A percentile compares a stretch with the other conserved stretches of the same genome.
These are phyloP conservation scores for Phlebiopsis flavidoalba DNA, from an alignment of 768 basidiomycete genomes.

Conservation along the genomic window DNA sequence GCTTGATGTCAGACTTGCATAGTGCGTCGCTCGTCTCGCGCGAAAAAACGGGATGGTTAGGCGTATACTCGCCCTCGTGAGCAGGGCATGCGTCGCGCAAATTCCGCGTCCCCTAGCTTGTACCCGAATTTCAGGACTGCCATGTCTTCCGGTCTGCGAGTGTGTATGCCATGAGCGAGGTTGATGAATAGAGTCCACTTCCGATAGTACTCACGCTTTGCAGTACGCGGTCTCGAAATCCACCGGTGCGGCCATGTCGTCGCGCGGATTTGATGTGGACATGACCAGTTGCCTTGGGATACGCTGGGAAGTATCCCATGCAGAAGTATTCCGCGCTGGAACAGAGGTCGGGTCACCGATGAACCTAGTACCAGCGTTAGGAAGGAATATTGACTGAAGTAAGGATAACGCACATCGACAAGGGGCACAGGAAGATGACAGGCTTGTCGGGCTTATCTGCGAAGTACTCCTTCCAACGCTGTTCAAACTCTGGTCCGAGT, in stretches of 20 bases:
- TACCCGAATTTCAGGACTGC: conserved; percentile 45
- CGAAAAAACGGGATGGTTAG: conserved; percentile 31
- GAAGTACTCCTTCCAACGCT: conserved; percentile 19
- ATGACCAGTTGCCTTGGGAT: conserved; percentile 43
- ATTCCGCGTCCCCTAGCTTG: conserved; percentile 51
- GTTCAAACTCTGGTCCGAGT: conserved; percentile 21
- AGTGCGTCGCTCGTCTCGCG: conserved; percentile 21
- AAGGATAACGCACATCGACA: conserved; percentile 13
- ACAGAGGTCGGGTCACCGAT: conserved; percentile 12
- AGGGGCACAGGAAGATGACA: conserved; percentile 10
- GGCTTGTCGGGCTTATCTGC: conserved; percentile 21
- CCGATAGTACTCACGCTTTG: conserved; percentile 32
- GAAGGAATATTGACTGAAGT: not conserved
- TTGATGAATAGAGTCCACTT: not conserved
- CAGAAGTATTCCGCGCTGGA: conserved; percentile 20
- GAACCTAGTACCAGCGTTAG: conserved; percentile 4
- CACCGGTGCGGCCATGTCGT: conserved; percentile 35
- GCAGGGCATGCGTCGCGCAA: conserved; percentile 45
- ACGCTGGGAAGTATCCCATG: conserved; percentile 17
- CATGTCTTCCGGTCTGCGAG: conserved; percentile 28
- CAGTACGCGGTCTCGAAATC: conserved; percentile 44
- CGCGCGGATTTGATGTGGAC: conserved; percentile 42
- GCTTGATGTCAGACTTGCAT: conserved; percentile 10
- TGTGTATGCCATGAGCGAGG: not conserved
- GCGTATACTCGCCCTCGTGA: conserved; percentile 30